These are phyloP conservation scores for Amanita rimosa DNA, from an alignment of 768 basidiomycete species.

Conservation along the genomic window DNA sequence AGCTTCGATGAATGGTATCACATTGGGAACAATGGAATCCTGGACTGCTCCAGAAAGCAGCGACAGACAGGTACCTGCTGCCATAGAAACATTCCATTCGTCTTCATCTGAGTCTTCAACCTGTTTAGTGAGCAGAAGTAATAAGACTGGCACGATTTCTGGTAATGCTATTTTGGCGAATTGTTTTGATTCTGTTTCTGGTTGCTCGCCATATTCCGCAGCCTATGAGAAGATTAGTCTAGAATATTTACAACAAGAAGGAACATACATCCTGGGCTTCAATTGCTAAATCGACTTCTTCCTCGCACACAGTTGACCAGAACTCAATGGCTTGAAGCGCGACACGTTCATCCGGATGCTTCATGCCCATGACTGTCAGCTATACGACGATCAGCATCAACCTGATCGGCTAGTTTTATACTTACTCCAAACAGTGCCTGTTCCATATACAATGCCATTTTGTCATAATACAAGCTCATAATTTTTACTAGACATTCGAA, in stretches of 20 bases:
- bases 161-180: slow-evolving; percentile 93
- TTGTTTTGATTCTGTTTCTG: slow-evolving; percentile 76
- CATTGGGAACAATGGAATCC: slow-evolving; percentile 82
- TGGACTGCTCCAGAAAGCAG: slow-evolving; percentile 86
- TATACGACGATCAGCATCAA: slow-evolving; percentile 21
- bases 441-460: slow-evolving; percentile 99
- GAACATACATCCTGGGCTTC: slow-evolving; percentile 78
- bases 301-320: slow-evolving; percentile 98
- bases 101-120: slow-evolving; percentile 97
- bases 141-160: slow-evolving; percentile 88
- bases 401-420: slow-evolving; percentile 12
- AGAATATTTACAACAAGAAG: background rate
- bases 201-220: slow-evolving; percentile 77
- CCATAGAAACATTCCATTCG: slow-evolving; percentile 98
- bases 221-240: slow-evolving; percentile 39
- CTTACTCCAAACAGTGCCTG: slow-evolving; percentile 92
- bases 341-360: slow-evolving; percentile 81
- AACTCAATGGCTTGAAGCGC: slow-evolving; percentile 97
- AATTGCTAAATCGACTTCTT: slow-evolving; percentile 85
- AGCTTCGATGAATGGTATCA: slow-evolving; percentile 96
- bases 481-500: slow-evolving; percentile 94
- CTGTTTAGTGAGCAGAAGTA: slow-evolving; percentile 81
- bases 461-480: slow-evolving; percentile 97
- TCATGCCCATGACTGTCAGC: slow-evolving; percentile 98
- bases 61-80: slow-evolving; percentile 83